These are phyloP conservation scores for Zymoseptoria tritici DNA, from an alignment of 2,329 filamentous ascomycete species.

Conservation along the genomic window DNA sequence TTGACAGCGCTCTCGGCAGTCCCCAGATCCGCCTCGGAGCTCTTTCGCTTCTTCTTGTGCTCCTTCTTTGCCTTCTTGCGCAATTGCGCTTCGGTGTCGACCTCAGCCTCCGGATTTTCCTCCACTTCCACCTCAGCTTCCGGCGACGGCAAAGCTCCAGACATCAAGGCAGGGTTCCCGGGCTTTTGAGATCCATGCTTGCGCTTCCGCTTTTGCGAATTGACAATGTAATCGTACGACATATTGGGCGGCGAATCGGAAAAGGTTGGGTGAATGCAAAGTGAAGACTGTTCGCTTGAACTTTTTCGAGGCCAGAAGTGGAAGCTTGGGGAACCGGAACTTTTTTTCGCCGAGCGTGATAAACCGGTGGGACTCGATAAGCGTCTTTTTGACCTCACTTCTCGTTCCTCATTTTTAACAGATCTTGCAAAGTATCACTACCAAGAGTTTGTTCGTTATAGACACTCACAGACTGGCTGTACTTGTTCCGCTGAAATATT, in stretches of 20 bases:
- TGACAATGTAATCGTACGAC: slow-evolving; percentile 22
- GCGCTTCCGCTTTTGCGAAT: slow-evolving; percentile 19
- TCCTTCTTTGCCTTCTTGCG: slow-evolving; percentile 24
- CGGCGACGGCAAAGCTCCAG: slow-evolving; percentile 26
- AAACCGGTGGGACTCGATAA: not conserved
- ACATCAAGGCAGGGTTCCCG: slow-evolving; percentile 27
- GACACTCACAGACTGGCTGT: too few relatives aligned
- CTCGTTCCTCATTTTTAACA: too few relatives aligned
- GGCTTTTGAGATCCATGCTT: slow-evolving; percentile 14
- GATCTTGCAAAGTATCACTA: too few relatives aligned
- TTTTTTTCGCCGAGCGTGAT: not conserved
- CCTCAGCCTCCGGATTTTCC: slow-evolving; percentile 8
- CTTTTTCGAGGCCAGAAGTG: not conserved
- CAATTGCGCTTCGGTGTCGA: slow-evolving; percentile 10
- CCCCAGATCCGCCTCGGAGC: slow-evolving; percentile 11
- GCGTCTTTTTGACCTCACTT: not conserved
- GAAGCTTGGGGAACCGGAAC: not conserved
- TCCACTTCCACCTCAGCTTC: slow-evolving; percentile 18
- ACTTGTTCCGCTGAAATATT: not conserved
- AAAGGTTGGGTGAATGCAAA: not conserved
- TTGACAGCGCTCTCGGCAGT: slow-evolving; percentile 8
- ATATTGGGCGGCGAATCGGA: slow-evolving; percentile 5
- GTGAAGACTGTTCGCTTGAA: not conserved
- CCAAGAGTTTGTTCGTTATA: too few relatives aligned
- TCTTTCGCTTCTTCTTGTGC: slow-evolving; percentile 28